A percentile compares a stretch with the other conserved stretches of the same genome.
Conservation (phyloP, 108 stramenopile genomes). For the Nitzschia palea region DNA sequence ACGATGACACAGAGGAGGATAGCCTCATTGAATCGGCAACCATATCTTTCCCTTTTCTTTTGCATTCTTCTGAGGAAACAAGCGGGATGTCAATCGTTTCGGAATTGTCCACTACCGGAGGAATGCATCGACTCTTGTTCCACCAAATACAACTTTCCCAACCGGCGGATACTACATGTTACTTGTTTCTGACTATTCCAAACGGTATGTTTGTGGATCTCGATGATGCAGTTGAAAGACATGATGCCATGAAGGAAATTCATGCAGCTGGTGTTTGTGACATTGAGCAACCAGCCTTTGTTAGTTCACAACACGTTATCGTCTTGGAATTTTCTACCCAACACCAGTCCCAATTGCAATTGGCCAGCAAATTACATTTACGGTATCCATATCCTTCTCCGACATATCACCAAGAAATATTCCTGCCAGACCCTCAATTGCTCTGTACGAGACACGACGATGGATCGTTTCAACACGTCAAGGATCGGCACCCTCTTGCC, state of each 20-base stretch:
- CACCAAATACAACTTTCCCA: neutral
- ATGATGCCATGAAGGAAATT: neutral
- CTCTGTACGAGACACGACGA: neutral
- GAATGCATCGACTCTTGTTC: constrained; percentile 34
- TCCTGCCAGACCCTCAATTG: constrained; percentile 11
- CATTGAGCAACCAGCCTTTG: constrained; percentile 37
- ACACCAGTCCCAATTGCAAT: neutral
- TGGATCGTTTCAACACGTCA: neutral
- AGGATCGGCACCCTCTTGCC: neutral
- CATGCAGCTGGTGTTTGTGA: constrained; percentile 27
- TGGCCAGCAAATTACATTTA: constrained; percentile 22
- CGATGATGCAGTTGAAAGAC: constrained; percentile 18
- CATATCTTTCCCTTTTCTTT: neutral
- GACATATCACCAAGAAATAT: neutral
- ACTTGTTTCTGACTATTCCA: constrained; percentile 22
- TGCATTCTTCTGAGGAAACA: neutral
- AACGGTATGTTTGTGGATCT: constrained; percentile 35
- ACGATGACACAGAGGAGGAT: neutral
- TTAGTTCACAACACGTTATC: constrained; percentile 29
- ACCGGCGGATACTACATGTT: neutral
- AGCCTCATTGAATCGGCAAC: neutral
- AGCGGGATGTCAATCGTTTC: neutral
- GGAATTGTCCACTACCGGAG: constrained; percentile 6
- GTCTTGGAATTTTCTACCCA: constrained; percentile 11
- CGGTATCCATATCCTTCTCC: constrained; percentile 24